Evolutionary conservation across 2,329 filamentous ascomycete species (phyloP), one percentile per base, ranked within the genome.

Genomic region (Fusarium sp.): DNA sequence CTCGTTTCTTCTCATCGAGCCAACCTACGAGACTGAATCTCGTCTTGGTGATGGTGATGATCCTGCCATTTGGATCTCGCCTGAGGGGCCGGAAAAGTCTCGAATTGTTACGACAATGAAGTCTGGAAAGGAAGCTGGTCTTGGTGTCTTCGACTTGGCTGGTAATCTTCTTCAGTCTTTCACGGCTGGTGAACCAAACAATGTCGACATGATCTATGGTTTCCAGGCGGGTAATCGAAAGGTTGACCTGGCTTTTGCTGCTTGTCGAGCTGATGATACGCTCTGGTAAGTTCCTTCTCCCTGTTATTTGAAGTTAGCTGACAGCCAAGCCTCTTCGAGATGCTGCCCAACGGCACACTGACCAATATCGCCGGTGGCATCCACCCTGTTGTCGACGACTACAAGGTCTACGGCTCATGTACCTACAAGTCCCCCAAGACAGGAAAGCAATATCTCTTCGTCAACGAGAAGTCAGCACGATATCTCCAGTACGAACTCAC

Each of bases 401-500:
- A 84, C 70, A 79, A 80, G 2, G 84, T 87, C 45, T 88, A 88
- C 73, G 86, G 86, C 21, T 88, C 86, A 11, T 88, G 84, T 69
- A 83, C 82, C 31, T 88, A 88, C 76, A 83, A 78, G 19, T 88
- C 87, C 3, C 80, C 76, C 10, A 83, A 77, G 37, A 84, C 82
- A 0, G 82, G 81, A 29, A 86, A 84, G 70, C 84, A 87, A 42
- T 87, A 87, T 62, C 82, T 88, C 27, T 88, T 88, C 57, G 86
- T 88, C 66, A 88, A 88, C 70, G 83, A 84, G 56, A 88, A 88
- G 69, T 82, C 84, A 0, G 84, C 86, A 2, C 79, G 84, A n/a
- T 88, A 88, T 68, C 83, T 88, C 0, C 86, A 88, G 72, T 88
- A 85, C 65, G 85, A 87, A 63, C 78, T 88, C 3, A 82, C 83